phyloP scores from a whole-genome alignment of 805 yeast genomes.

The Huiozyma naganishii region DNA sequence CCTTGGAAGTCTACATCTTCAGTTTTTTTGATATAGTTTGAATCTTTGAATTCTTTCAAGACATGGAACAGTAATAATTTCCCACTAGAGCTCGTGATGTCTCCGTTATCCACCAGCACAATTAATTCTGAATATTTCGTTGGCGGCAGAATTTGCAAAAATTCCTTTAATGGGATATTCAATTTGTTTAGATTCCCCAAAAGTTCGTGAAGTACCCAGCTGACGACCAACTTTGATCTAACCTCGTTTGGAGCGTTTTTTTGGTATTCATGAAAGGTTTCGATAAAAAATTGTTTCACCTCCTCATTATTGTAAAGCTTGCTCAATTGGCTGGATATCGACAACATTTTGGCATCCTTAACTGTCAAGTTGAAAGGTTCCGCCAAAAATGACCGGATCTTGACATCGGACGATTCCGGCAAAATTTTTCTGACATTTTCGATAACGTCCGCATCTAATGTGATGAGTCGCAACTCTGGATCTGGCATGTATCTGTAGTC shows the following conservation, averaged over 20 bases:
- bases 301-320: conserved; percentile 21
- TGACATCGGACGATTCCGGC: conserved; percentile 55
- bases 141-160: conserved; percentile 28
- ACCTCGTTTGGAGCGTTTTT: conserved; percentile 15
- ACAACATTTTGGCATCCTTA: conserved; percentile 65
- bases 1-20: conserved; percentile 23
- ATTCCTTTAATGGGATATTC: conserved; percentile 27
- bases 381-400: conserved; percentile 35
- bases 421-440: conserved; percentile 32
- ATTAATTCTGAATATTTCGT: conserved; percentile 46
- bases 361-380: conserved; percentile 47
- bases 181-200: conserved; percentile 57
- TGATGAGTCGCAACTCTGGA: conserved; percentile 65
- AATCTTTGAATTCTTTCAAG: conserved; percentile 37
- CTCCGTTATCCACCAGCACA: conserved; percentile 33
- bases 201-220: conserved; percentile 78
- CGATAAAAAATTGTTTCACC: conserved; percentile 43
- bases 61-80: conserved; percentile 54
- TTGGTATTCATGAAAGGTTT: conserved; percentile 28
- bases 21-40: conserved; percentile 5
- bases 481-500: conserved; percentile 95
- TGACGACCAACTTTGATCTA: conserved; percentile 38
- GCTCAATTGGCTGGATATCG: conserved; percentile 32
- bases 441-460: conserved; percentile 33
- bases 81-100: conserved; percentile 57